Evolutionary conservation across 1,284 basidiomycete species (phyloP), one percentile per base, ranked within the genome.

Genomic region (Mrakiaceae sp.): DNA sequence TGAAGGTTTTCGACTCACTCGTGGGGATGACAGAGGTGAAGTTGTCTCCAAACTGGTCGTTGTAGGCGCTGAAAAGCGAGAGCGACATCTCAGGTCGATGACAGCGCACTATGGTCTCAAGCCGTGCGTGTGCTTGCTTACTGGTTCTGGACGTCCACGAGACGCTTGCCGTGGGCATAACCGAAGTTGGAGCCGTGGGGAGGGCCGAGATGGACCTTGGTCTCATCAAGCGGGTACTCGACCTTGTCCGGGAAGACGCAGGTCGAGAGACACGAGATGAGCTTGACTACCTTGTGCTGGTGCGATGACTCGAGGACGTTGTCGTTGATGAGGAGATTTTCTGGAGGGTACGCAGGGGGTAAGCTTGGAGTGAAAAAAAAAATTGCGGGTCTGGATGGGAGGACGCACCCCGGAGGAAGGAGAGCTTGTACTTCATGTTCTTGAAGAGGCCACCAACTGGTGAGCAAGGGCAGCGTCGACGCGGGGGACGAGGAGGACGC

Each of bases 1-100:
- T 27, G 27, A 27, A 27, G 27, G 27, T 27, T 27, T 27, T 27
- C 27, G 27, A 27, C 27, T 27, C 27, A 27, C 27, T 94, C 9
- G 91, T 94, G 1, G 91, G 91, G 72, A 95, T 94, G 10, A 90
- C 90, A 47, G 88, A 88, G 2, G 90, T 93, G 73, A 93, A 94
- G 76, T 89, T 88, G 77, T 84, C 84, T 9, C 90, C 91, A 71
- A 86, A 91, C 75, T 93, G 86, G 70, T 92, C 88, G 76, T 90
- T 86, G 80, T 94, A 94, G 0, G 90, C 90, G 68, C 89, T 90
- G 68, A 16, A 52, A 16, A 52, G 11, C 9, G 51, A 16, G 51
- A 16, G 7, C 11, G 51, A 52, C 51, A 27, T 27, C 27, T 27
- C 27, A 27, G 27, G 27, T 27, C 27, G 27, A 27, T 27, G 27